These are phyloP conservation scores for Phoma sp. DNA, from an alignment of 2,329 filamentous ascomycete species.

Conservation along the genomic window DNA sequence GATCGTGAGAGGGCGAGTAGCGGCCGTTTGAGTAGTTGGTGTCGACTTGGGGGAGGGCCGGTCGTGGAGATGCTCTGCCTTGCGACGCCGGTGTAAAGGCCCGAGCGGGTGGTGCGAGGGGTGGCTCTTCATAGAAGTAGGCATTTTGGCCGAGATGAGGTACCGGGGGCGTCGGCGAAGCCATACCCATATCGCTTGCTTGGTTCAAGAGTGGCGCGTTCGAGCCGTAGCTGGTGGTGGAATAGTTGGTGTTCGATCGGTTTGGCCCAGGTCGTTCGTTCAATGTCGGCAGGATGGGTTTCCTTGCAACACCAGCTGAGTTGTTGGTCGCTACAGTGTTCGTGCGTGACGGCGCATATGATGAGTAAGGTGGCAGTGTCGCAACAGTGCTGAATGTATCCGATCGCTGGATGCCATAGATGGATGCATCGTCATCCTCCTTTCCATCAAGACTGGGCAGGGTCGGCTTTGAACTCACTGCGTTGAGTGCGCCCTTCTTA, in stretches of 20 bases:
- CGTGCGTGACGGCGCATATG: constrained; percentile 61
- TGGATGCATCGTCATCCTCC: constrained; percentile 51
- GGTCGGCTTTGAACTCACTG: constrained; percentile 45
- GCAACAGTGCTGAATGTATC: constrained; percentile 40
- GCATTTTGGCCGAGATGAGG: constrained; percentile 39
- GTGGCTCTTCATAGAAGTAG: constrained; percentile 37
- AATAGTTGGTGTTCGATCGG: constrained; percentile 59
- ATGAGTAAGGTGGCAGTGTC: constrained; percentile 57
- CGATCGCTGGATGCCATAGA: constrained; percentile 44
- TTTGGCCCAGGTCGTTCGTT: constrained; percentile 46
- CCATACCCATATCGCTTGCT: constrained; percentile 66
- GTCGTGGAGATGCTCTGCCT: constrained; percentile 37
- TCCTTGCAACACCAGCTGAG: constrained; percentile 27
- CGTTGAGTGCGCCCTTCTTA: constrained; percentile 55
- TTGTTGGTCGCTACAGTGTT: constrained; percentile 57
- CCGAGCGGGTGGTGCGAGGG: constrained; percentile 32
- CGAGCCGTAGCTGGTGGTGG: constrained; percentile 66
- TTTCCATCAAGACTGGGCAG: constrained; percentile 50
- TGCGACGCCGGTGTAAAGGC: constrained; percentile 43
- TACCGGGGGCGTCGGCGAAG: constrained; percentile 42
- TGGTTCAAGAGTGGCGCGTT: constrained; percentile 68
- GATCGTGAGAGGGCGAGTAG: constrained; percentile 32
- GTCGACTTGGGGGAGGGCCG: constrained; percentile 40
- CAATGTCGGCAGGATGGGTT: constrained; percentile 54
- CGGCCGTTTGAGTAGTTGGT: constrained; percentile 36